Conservation (phyloP, 306 rosid species). For the cucumber (Cucumis sativus) region DNA sequence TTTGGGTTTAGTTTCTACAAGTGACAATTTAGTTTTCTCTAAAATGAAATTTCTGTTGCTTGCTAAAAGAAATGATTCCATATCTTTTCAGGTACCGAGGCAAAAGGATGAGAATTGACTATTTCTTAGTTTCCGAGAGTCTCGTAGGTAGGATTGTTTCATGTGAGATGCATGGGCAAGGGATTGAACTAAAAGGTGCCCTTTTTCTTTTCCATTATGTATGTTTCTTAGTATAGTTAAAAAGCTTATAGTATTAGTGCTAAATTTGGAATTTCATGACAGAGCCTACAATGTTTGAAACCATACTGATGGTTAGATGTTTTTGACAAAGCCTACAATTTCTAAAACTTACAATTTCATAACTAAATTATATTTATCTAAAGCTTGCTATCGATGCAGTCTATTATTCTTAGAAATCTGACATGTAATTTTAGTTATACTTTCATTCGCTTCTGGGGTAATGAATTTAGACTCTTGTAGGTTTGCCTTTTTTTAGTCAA, state of each 20-base stretch:
- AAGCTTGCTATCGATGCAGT: background rate
- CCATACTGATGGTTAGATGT: background rate
- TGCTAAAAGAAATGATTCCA: background rate
- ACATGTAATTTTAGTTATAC: background rate
- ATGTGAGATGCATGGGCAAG: conserved; percentile 83
- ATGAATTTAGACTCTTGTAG: background rate
- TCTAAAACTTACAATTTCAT: background rate
- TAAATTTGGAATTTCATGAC: background rate
- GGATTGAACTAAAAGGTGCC: conserved; percentile 78
- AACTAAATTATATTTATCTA: background rate
- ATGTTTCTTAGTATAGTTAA: background rate
- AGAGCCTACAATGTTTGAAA: background rate
- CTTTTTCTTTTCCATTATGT: background rate
- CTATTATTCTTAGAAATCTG: background rate
- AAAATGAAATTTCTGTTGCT: background rate
- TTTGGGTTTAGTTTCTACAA: background rate
- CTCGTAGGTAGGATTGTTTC: conserved; percentile 55
- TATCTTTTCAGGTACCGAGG: conserved; percentile 77
- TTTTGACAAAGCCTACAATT: background rate
- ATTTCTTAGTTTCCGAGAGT: conserved; percentile 53
- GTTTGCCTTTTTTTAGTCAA: background rate
- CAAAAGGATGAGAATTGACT: conserved; percentile 97
- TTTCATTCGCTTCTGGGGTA: background rate
- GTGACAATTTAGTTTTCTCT: background rate
- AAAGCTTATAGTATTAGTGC: background rate